A percentile compares a stretch with the other conserved stretches of the same genome.
Evolutionary conservation across 1,284 basidiomycete genomes (phyloP).

Genomic region (Phellopilus nigrolimitatus): DNA sequence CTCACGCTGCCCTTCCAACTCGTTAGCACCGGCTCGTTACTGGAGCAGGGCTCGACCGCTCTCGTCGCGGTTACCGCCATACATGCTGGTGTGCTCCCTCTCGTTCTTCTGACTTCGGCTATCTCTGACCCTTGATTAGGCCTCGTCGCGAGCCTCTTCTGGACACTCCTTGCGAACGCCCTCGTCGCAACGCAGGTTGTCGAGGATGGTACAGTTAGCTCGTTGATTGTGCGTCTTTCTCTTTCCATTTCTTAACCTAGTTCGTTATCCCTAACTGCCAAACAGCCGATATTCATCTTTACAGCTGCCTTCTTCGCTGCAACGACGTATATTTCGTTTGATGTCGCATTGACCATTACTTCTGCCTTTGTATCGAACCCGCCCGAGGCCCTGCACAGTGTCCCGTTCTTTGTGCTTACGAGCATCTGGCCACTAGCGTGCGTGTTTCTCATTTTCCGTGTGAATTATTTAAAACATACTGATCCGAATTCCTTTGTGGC

Average conservation of each 20-base stretch:
- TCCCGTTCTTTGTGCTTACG: constrained; percentile 73
- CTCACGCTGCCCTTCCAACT: constrained; percentile 73
- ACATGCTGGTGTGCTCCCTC: constrained; percentile 43
- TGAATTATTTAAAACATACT: not conserved
- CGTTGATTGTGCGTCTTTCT: constrained; percentile 52
- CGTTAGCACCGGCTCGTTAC: constrained; percentile 69
- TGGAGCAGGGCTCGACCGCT: constrained; percentile 67
- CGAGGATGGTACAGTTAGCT: constrained; percentile 75
- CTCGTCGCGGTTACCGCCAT: constrained; percentile 71
- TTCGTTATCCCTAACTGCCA: not conserved
- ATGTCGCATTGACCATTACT: constrained; percentile 65
- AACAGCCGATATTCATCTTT: constrained; percentile 61
- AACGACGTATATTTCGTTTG: constrained; percentile 75
- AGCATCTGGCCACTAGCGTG: constrained; percentile 81
- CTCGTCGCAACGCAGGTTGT: constrained; percentile 79
- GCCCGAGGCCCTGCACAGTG: constrained; percentile 50
- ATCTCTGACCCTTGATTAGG: constrained; percentile 26
- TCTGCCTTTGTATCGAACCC: constrained; percentile 55
- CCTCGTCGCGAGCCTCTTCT: constrained; percentile 67
- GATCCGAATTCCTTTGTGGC: constrained; percentile 34
- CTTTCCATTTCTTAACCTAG: not conserved
- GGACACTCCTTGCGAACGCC: constrained; percentile 73
- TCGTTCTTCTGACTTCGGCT: not conserved
- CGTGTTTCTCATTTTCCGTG: constrained; percentile 28
- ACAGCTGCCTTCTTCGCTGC: constrained; percentile 58